Conservation (phyloP, 805 yeast species). For the Priceomyces castillae region DNA sequence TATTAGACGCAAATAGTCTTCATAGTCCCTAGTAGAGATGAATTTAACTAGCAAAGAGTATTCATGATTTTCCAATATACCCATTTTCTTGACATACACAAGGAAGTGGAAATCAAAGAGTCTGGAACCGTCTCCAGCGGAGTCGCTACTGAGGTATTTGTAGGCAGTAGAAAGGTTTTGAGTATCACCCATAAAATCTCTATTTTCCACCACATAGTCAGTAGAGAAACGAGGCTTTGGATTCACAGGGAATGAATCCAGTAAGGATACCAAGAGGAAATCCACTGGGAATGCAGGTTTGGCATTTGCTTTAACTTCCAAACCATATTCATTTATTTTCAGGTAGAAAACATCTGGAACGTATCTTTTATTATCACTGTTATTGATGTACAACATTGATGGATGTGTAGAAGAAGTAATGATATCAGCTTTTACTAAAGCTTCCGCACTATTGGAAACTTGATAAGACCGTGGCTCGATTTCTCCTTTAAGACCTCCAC, state of each 20-base stretch:
- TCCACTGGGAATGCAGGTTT: conserved; percentile 94
- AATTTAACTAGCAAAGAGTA: conserved; percentile 46
- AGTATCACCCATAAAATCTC: conserved; percentile 70
- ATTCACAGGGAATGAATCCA: conserved; percentile 87
- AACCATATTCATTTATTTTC: conserved; percentile 80
- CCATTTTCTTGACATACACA: conserved; percentile 53
- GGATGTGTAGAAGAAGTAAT: conserved; percentile 90
- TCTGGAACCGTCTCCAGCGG: conserved; percentile 22
- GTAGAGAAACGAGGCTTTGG: conserved; percentile 50
- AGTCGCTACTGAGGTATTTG: conserved; percentile 43
- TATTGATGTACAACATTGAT: conserved; percentile 75
- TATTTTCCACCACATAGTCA: conserved; percentile 73
- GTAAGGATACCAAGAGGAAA: conserved; percentile 76
- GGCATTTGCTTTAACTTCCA: conserved; percentile 84
- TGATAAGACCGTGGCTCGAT: conserved; percentile 91
- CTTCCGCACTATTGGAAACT: conserved; percentile 84
- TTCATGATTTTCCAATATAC: conserved; percentile 58
- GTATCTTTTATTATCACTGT: conserved; percentile 68
- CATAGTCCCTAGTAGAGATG: conserved; percentile 41
- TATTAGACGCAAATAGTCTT: conserved; percentile 49
- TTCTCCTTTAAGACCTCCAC: conserved; percentile 86
- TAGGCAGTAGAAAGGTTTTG: conserved; percentile 63
- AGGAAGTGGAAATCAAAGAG: conserved; percentile 78
- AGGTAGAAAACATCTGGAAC: conserved; percentile 93
- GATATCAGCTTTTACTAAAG: conserved; percentile 79